A percentile compares a stretch with the other conserved stretches of the same genome.
Evolutionary conservation across 2,329 filamentous ascomycete species (phyloP).

Genomic region (Colletotrichum gigasporum): DNA sequence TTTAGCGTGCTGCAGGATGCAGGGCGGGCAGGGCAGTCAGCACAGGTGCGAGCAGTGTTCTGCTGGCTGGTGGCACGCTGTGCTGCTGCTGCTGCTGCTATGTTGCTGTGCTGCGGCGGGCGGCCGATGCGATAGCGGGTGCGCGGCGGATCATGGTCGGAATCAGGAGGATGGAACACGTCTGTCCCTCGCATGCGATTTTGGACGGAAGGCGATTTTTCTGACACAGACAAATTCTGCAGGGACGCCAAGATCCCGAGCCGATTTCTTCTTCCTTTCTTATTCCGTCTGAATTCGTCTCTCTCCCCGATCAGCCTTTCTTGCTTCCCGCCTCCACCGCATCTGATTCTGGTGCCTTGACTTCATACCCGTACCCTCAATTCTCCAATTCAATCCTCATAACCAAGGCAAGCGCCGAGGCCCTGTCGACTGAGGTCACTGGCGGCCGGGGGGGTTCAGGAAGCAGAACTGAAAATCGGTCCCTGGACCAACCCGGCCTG

Average conservation of each 20-base stretch:
- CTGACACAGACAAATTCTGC: constrained; percentile 22
- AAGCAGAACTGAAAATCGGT: constrained; percentile 2
- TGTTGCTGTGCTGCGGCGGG: background rate
- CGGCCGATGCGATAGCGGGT: background rate
- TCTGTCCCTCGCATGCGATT: constrained; percentile 25
- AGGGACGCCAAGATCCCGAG: constrained; percentile 16
- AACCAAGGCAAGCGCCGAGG: background rate
- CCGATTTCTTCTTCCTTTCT: background rate
- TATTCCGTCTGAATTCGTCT: no score
- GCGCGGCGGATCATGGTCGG: background rate
- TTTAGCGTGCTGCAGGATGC: constrained; percentile 9
- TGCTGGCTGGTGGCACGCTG: background rate
- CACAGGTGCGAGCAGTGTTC: background rate
- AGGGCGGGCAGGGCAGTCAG: background rate
- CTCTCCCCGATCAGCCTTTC: background rate
- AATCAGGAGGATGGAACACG: constrained; percentile 11
- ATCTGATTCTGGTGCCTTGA: no score
- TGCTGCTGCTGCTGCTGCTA: background rate
- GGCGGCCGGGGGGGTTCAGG: constrained; percentile 8
- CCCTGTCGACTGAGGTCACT: constrained; percentile 11
- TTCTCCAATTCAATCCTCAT: no score
- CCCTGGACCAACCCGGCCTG: background rate
- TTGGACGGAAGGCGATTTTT: constrained; percentile 20
- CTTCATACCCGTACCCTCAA: background rate
- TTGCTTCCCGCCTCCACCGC: background rate